Base-by-base conservation (phyloP, 768 basidiomycete genomes). In the Russula compacta region DNA sequence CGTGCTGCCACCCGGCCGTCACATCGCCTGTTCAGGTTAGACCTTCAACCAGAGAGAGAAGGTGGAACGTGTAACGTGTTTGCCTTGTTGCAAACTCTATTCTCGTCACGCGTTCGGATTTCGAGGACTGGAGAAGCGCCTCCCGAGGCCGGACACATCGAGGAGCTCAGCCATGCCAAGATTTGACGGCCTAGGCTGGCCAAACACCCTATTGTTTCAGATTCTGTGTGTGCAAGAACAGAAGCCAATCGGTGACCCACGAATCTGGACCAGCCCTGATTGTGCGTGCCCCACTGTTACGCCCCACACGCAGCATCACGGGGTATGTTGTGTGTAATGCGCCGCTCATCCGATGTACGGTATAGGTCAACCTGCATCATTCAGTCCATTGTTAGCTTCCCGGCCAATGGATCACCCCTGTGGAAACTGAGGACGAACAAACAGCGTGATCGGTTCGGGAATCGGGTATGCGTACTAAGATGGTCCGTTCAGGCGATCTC, bases 1-100 rank as follows among this genome's bases (percentile, higher is more conserved):
- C 12, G 38, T 14, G 42, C 48, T 29, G 55, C 14, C 29, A 12
- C 32, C 47, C 24, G 42, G 55, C 21, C 21, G 43, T 44, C 38
- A 55, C 49, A 35, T 46, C n/a, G 24, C 55, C 53, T 40, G 55
- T 61, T 57, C 36, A 38, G 60, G 60, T 57, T 57, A 56, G 60
- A 56, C 53, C 53, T 19, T 40, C n/a, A n/a, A 40, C 59, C n/a
- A 40, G 46, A 47, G 21, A 47, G 21, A 24, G 46, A n/a, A 33
- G 53, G 9, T 17, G 19, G 24, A n/a, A 36, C 36, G 49, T n/a
- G 60, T 56, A 44, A 57, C 55, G 29, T 57, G 43, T 40, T 19
- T 10, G n/a, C 42, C n/a, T 52, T 35, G 38, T 17, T 24, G 39
- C 35, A 38, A 61, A 61, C 60, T 51, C 55, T 56, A 61, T 57